A percentile compares a stretch with the other conserved stretches of the same genome.
These are phyloP conservation scores for Saturnispora silvae DNA, from an alignment of 805 yeast genomes.

Conservation along the genomic window DNA sequence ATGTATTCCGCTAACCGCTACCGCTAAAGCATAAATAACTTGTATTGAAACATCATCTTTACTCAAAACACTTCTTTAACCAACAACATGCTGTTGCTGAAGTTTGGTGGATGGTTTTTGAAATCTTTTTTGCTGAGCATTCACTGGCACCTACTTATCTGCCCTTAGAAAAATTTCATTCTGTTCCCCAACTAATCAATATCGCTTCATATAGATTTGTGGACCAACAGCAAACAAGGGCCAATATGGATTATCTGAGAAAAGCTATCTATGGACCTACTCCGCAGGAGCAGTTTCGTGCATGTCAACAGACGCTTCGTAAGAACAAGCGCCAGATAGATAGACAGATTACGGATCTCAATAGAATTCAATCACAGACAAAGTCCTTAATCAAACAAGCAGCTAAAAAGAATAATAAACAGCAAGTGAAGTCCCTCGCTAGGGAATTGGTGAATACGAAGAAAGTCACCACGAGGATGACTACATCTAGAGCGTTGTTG, in stretches of 20 bases:
- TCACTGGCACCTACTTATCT: too few relatives aligned
- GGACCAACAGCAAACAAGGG: too few relatives aligned
- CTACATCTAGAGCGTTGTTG: conserved; percentile 74
- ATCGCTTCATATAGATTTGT: too few relatives aligned
- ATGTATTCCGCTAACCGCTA: too few relatives aligned
- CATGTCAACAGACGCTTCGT: conserved; percentile 68
- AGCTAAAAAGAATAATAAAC: conserved; percentile 66
- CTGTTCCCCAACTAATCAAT: too few relatives aligned
- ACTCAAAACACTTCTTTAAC: too few relatives aligned
- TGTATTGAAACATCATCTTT: too few relatives aligned
- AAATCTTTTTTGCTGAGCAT: too few relatives aligned
- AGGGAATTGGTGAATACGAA: conserved; percentile 65
- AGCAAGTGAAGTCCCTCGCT: conserved; percentile 71
- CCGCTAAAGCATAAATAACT: too few relatives aligned
- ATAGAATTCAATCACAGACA: conserved; percentile 59
- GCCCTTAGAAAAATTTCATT: too few relatives aligned
- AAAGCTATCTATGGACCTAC: conserved; percentile 94
- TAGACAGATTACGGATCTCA: conserved; percentile 55
- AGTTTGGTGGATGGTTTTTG: too few relatives aligned
- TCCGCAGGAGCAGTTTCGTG: conserved; percentile 79
- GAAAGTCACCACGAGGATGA: conserved; percentile 63
- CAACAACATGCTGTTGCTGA: too few relatives aligned
- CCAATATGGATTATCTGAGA: conserved; percentile 68
- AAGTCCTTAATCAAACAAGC: conserved; percentile 63
- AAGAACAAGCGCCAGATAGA: conserved; percentile 81